Evolutionary conservation across 495 filamentous ascomycete genomes (phyloP).

Genomic region (Penicillium goetzii): DNA sequence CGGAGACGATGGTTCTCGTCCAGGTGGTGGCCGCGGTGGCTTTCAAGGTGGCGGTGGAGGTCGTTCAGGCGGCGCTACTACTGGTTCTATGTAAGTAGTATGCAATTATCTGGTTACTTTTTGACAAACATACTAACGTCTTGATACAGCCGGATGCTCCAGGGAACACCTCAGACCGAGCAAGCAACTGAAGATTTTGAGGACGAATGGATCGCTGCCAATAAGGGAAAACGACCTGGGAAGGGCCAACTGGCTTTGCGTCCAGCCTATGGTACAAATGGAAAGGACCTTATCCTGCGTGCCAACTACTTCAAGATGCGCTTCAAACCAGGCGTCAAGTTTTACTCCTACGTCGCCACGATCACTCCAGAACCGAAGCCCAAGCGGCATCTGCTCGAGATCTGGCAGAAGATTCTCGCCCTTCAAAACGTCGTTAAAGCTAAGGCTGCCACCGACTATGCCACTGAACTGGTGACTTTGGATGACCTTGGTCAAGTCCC

Average conservation of each 20-base stretch:
- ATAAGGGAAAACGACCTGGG: not conserved
- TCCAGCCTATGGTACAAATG: conserved; percentile 49
- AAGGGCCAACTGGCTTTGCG: conserved; percentile 32
- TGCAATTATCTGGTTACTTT: not conserved
- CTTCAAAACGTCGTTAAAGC: not conserved
- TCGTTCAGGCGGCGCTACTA: not conserved
- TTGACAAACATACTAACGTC: not conserved
- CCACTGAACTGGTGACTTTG: conserved; percentile 21
- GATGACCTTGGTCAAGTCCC: not conserved
- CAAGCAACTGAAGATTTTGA: not conserved
- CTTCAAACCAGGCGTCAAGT: conserved; percentile 9
- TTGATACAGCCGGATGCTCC: conserved; percentile 8
- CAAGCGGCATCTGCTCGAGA: conserved; percentile 12
- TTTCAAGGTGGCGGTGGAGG: conserved; percentile 12
- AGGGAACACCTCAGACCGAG: not conserved
- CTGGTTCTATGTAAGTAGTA: conserved; percentile 19
- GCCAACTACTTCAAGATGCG: conserved; percentile 51
- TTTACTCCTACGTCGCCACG: conserved; percentile 20
- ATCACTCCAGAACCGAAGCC: conserved; percentile 13
- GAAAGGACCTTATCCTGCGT: conserved; percentile 39
- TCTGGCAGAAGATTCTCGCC: conserved; percentile 11
- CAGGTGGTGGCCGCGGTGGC: conserved; percentile 10
- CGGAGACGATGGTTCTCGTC: conserved; percentile 2
- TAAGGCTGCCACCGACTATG: conserved; percentile 19
- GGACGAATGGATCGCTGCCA: conserved; percentile 3